Conservation (phyloP, 495 filamentous ascomycete genomes). For the Cryomyces antarcticus region DNA sequence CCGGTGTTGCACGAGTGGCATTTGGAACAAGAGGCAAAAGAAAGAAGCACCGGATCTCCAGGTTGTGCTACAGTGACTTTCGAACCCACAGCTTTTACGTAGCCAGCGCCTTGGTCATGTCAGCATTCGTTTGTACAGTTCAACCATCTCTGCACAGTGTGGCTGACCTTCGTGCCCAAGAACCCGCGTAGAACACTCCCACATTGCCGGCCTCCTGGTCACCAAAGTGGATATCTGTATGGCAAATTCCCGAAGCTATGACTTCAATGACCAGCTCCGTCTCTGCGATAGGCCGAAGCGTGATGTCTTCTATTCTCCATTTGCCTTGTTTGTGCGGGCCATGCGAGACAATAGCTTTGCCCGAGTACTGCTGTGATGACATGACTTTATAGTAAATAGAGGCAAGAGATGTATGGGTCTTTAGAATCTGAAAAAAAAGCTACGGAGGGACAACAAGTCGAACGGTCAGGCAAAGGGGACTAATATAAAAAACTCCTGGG, state of each 20-base stretch:
- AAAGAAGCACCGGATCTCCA: constrained; percentile 16
- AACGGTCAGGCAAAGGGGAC: no score
- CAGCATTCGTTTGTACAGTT: not conserved
- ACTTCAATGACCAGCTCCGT: constrained; percentile 12
- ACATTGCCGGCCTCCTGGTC: constrained; percentile 6
- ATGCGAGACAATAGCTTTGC: constrained; percentile 12
- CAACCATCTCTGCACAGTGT: not conserved
- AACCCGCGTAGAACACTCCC: constrained; percentile 7
- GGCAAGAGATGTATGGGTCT: no score
- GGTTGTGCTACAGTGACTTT: constrained; percentile 9
- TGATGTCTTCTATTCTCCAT: constrained; percentile 14
- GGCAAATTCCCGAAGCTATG: constrained; percentile 11
- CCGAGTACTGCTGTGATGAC: not conserved
- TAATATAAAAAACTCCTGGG: no score
- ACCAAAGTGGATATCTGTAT: constrained; percentile 8
- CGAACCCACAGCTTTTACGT: constrained; percentile 9
- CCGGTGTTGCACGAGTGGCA: constrained; percentile 15
- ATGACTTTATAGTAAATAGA: no score
- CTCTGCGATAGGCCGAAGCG: constrained; percentile 5
- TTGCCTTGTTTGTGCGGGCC: constrained; percentile 10
- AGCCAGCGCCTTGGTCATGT: constrained; percentile 7
- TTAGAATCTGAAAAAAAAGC: no score
- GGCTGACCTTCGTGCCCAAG: constrained; percentile 13
- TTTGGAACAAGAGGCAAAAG: constrained; percentile 15
- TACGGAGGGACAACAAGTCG: no score